Evolutionary conservation across 805 yeast genomes (phyloP).

Genomic region (Candida golubevii): DNA sequence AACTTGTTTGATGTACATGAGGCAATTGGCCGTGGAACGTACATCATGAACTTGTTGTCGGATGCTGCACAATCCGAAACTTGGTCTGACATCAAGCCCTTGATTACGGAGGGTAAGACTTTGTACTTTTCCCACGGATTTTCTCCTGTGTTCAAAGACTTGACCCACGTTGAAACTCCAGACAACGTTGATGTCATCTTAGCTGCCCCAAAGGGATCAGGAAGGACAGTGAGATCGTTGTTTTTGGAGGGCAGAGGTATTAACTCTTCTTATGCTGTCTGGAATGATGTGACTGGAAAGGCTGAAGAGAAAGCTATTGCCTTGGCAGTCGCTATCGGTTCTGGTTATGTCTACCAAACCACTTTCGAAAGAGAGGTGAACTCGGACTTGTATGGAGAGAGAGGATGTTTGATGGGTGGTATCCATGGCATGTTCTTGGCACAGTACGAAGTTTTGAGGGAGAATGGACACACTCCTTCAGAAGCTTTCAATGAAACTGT

Average conservation of each 20-base stretch:
- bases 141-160: conserved; percentile 98
- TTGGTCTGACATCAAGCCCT: conserved; percentile 83
- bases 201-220: conserved; percentile 99
- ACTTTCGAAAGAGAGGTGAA: conserved; percentile 98
- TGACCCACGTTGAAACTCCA: conserved; percentile 96
- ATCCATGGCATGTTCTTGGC: conserved; percentile 99
- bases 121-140: conserved; percentile 99
- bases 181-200: conserved; percentile 91
- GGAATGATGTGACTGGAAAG: conserved; percentile 98
- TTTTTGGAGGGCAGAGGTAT: conserved; percentile 99
- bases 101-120: conserved; percentile 94
- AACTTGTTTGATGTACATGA: conserved; percentile 92
- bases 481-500: conserved; percentile 99
- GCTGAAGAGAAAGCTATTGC: conserved; percentile 99
- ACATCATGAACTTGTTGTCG: conserved; percentile 94
- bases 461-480: conserved; percentile 99
- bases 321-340: conserved; percentile 97
- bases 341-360: conserved; percentile 99
- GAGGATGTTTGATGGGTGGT: conserved; percentile 99
- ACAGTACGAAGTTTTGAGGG: conserved; percentile 99
- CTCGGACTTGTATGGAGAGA: conserved; percentile 99
- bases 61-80: conserved; percentile 99
- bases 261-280: conserved; percentile 98
- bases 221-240: conserved; percentile 98
- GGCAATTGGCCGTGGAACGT: conserved; percentile 89